Conservation (phyloP, 805 yeast genomes). For the Torulaspora indica region DNA sequence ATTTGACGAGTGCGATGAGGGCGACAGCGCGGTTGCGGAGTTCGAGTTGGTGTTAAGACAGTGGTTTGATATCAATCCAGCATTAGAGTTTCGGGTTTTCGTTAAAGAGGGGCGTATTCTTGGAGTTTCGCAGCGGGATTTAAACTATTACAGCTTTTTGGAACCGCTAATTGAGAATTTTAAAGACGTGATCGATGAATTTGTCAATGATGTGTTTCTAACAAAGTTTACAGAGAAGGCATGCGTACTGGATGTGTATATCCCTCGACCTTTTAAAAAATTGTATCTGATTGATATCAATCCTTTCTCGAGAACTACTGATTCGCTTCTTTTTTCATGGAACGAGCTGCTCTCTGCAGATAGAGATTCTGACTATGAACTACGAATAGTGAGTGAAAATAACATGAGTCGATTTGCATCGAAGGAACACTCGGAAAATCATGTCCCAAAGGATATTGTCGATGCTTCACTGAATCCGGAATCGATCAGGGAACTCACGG, state of each 20-base stretch:
- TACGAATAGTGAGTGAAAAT: constrained; percentile 64
- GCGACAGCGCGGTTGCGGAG: constrained; percentile 32
- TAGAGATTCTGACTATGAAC: constrained; percentile 40
- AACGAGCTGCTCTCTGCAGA: constrained; percentile 50
- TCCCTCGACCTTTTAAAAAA: constrained; percentile 66
- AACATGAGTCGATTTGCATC: constrained; percentile 72
- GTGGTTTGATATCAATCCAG: constrained; percentile 83
- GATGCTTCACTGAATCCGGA: constrained; percentile 71
- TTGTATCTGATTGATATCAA: constrained; percentile 79
- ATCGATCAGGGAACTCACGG: constrained; percentile 64
- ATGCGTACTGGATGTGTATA: constrained; percentile 74
- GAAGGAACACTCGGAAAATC: constrained; percentile 82
- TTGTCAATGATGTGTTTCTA: constrained; percentile 47
- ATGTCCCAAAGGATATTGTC: constrained; percentile 86
- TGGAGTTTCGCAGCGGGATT: constrained; percentile 81
- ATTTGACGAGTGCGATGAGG: constrained; percentile 50
- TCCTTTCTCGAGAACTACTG: constrained; percentile 76
- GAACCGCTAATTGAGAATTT: constrained; percentile 48
- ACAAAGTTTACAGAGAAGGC: constrained; percentile 49
- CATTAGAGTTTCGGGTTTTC: constrained; percentile 87
- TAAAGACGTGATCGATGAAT: constrained; percentile 45
- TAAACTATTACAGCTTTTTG: constrained; percentile 74
- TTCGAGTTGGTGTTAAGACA: constrained; percentile 71
- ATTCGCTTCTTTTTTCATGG: constrained; percentile 79
- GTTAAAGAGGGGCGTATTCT: constrained; percentile 58